phyloP scores from a whole-genome alignment of 2,329 filamentous ascomycete species.

The Lizonia empirigonia region DNA sequence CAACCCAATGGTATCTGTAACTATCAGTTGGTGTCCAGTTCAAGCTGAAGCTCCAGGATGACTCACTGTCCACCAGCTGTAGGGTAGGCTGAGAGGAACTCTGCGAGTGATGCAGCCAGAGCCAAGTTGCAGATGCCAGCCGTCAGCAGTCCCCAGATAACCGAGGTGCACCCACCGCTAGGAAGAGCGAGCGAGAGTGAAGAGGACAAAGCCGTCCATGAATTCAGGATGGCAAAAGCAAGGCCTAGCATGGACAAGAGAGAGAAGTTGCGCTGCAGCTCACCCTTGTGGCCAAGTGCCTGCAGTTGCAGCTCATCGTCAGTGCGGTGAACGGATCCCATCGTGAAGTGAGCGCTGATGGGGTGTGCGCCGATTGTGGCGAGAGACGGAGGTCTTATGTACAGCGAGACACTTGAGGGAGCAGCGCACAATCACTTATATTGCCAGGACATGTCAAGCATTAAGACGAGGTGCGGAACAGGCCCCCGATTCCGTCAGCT shows the following conservation, averaged over 20 bases:
- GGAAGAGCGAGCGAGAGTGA: conserved; percentile 67
- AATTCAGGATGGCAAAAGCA: conserved; percentile 68
- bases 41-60: neutral
- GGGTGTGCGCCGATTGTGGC: neutral
- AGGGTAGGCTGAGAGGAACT: conserved; percentile 71
- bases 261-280: conserved; percentile 64
- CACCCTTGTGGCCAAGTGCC: conserved; percentile 61
- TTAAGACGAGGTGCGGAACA: conserved; percentile 7
- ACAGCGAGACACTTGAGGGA: neutral
- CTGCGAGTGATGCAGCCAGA: conserved; percentile 70
- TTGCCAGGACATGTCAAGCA: neutral
- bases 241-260: conserved; percentile 65
- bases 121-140: conserved; percentile 69
- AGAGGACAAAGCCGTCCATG: conserved; percentile 66
- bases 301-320: conserved; percentile 46
- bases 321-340: conserved; percentile 26
- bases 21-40: conserved; percentile 48
- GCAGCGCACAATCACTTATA: neutral
- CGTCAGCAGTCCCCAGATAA: conserved; percentile 71
- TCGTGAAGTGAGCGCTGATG: conserved; percentile 18
- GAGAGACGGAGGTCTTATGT: neutral
- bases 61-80: conserved; percentile 50
- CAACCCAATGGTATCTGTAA: conserved; percentile 70
- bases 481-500: conserved; percentile 1
- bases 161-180: conserved; percentile 71